Conservation (phyloP, 768 basidiomycete species). For the Daedaleopsis sinensis region DNA sequence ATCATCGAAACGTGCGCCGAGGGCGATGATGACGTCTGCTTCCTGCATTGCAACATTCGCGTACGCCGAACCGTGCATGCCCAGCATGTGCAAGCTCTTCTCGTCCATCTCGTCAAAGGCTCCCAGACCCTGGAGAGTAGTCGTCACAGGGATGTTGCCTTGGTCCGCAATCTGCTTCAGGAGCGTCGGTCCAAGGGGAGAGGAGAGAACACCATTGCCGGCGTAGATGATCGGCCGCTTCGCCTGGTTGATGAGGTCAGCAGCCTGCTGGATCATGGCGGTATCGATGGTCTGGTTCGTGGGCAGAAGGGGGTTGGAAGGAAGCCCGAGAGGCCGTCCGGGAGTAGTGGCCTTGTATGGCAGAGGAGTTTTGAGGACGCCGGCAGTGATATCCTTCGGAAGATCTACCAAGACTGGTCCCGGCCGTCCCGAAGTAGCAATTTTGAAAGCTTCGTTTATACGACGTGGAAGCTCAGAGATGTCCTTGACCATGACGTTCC, state of each 20-base stretch:
- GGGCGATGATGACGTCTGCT: conserved; percentile 96
- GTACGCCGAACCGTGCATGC: conserved; percentile 98
- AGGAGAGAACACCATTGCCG: conserved; percentile 87
- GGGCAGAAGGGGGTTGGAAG: conserved; percentile 69
- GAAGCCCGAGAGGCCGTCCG: conserved; percentile 72
- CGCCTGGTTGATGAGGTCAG: conserved; percentile 88
- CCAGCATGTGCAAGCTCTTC: conserved; percentile 93
- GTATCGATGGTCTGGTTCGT: conserved; percentile 60
- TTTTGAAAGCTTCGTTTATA: conserved; percentile 99
- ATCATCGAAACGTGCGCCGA: conserved; percentile 96
- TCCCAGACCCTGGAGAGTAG: conserved; percentile 94
- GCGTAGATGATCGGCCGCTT: conserved; percentile 92
- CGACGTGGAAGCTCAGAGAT: conserved; percentile 91
- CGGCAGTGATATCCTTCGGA: conserved; percentile 98
- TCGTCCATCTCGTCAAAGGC: conserved; percentile 91
- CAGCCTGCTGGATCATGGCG: conserved; percentile 77
- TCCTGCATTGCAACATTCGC: conserved; percentile 98
- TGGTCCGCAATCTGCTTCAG: conserved; percentile 76
- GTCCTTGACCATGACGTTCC: conserved; percentile 99
- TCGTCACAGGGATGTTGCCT: conserved; percentile 96
- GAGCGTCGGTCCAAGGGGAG: conserved; percentile 78
- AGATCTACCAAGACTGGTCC: conserved; percentile 98
- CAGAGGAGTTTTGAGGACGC: conserved; percentile 82
- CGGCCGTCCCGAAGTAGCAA: conserved; percentile 94
- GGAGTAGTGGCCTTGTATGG: conserved; percentile 87